These are phyloP conservation scores for Yamadazyma jaroonii DNA, from an alignment of 1,139 yeast species.

Conservation along the genomic window DNA sequence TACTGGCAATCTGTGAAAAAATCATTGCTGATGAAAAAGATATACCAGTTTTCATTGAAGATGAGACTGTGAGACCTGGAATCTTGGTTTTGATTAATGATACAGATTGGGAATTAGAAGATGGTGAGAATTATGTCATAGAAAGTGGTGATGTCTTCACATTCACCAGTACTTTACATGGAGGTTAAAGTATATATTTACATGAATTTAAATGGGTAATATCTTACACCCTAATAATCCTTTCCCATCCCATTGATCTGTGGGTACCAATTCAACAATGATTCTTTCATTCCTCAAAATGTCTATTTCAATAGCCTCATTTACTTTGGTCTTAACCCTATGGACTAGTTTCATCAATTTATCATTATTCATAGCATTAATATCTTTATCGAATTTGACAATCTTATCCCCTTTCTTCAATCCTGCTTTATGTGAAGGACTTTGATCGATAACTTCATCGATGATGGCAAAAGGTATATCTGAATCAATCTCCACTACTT, in stretches of 20 bases:
- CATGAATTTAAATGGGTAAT: conserved; percentile 30
- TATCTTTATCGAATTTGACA: conserved; percentile 45
- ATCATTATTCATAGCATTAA: conserved; percentile 53
- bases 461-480: conserved; percentile 59
- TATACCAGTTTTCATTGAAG: conserved; percentile 74
- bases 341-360: conserved; percentile 38
- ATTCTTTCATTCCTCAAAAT: conserved; percentile 29
- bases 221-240: conserved; percentile 76
- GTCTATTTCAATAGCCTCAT: conserved; percentile 29
- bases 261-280: conserved; percentile 47
- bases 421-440: conserved; percentile 51
- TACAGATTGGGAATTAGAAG: conserved; percentile 96
- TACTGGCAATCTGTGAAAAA: conserved; percentile 51
- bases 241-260: conserved; percentile 61
- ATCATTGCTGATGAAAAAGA: conserved; percentile 64
- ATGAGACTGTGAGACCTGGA: conserved; percentile 83
- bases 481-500: conserved; percentile 1
- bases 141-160: conserved; percentile 77
- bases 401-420: conserved; percentile 47
- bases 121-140: conserved; percentile 73
- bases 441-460: conserved; percentile 39
- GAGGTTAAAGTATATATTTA: conserved; percentile 54
- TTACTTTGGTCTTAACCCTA: conserved; percentile 23
- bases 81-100: conserved; percentile 88
- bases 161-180: conserved; percentile 92